A percentile compares a stretch with the other conserved stretches of the same genome.
Conservation (phyloP, 2,329 filamentous ascomycete species). For the Bretziella fagacearum region DNA sequence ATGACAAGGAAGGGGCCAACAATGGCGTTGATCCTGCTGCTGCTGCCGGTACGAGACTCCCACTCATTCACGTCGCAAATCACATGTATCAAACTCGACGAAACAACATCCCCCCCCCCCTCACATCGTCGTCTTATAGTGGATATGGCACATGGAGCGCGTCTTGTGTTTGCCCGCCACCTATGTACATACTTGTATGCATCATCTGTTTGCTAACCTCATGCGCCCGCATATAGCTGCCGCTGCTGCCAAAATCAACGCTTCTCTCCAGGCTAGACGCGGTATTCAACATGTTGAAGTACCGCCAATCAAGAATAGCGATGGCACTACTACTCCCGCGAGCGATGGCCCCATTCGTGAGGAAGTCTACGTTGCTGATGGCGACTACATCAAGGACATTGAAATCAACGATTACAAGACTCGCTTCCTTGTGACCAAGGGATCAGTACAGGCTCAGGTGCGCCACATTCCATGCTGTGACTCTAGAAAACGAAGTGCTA, state of each 20-base stretch:
- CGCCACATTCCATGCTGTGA: slow-evolving; percentile 21
- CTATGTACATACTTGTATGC: neutral
- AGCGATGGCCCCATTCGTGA: slow-evolving; percentile 46
- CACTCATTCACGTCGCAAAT: neutral
- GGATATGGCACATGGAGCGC: neutral
- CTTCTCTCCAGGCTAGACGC: slow-evolving; percentile 69
- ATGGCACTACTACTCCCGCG: slow-evolving; percentile 20
- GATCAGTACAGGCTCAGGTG: slow-evolving; percentile 98
- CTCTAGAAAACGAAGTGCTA: neutral
- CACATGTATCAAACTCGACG: neutral
- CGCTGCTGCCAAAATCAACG: slow-evolving; percentile 75
- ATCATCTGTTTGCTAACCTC: too few species aligned
- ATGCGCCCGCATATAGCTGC: too few species aligned
- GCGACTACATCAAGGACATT: slow-evolving; percentile 97
- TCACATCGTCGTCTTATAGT: neutral
- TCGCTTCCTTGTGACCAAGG: slow-evolving; percentile 92
- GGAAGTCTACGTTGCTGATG: slow-evolving; percentile 87
- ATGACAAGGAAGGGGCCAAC: slow-evolving; percentile 8
- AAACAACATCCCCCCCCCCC: neutral
- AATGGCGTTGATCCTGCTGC: slow-evolving; percentile 48
- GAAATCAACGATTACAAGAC: slow-evolving; percentile 97
- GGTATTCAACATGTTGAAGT: slow-evolving; percentile 82
- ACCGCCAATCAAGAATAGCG: slow-evolving; percentile 48
- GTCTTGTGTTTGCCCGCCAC: too few species aligned
- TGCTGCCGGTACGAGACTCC: slow-evolving; percentile 47